A percentile compares a stretch with the other conserved stretches of the same genome.
Conservation (phyloP, 805 yeast species). For the Saturnispora sanitii region DNA sequence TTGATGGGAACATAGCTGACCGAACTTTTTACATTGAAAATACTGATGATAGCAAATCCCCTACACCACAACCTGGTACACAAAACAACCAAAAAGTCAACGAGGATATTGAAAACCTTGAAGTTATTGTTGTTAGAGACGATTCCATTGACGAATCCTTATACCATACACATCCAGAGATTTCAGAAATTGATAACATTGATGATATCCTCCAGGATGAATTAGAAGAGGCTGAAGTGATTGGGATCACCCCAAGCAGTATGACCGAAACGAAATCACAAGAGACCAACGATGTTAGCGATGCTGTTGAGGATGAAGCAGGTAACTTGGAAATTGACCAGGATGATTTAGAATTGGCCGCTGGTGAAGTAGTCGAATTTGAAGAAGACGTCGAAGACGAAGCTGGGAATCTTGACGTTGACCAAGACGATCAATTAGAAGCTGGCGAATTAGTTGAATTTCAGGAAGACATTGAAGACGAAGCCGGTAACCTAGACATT, state of each 20-base stretch:
- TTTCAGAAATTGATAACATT: conserved; percentile 5
- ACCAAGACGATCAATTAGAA: not conserved
- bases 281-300: not conserved
- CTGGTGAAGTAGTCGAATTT: not conserved
- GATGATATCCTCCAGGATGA: conserved; percentile 6
- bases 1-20: conserved; percentile 16
- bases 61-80: not conserved
- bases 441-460: too few relatives aligned
- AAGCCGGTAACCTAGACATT: not conserved
- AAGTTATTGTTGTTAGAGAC: conserved; percentile 8
- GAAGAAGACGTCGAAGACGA: conserved; percentile 1
- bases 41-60: conserved; percentile 10
- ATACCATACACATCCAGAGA: not conserved
- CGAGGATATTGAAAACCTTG: not conserved
- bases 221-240: conserved; percentile 1
- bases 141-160: not conserved
- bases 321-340: not conserved
- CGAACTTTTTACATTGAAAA: conserved; percentile 19
- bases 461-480: not conserved
- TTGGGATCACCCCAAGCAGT: not conserved
- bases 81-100: not conserved
- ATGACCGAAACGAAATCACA: not conserved
- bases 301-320: not conserved
- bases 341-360: not conserved
- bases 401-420: not conserved